Base-by-base conservation (phyloP, 345 rosid genomes). In the Mercurialis annua region DNA sequence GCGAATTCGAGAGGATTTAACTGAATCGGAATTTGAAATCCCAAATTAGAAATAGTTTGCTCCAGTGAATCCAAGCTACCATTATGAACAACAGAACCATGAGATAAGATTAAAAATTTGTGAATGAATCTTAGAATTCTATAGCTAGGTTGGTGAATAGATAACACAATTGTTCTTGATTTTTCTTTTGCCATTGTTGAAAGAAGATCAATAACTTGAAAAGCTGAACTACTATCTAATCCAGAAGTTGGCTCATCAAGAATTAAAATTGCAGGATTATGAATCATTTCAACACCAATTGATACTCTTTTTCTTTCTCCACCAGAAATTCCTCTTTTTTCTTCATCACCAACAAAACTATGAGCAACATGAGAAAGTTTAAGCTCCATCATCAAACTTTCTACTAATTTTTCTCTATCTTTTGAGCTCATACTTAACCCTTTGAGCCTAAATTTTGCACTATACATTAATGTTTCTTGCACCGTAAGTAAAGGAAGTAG, bases 401-500 rank as follows among this genome's bases (percentile, higher is more conserved):
- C 90, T 1, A 92, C 96, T 70, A 87, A 81, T 52, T 84, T 84
- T 71, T 84, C 86, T 70, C 69, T 87, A 66, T 84, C 88, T 59
- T 58, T 79, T 0, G 67, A 59, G 27, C 78, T 84, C 62, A 77
- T 66, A 5, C n/a, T n/a, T n/a, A n/a, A n/a, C n/a, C 75, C 86
- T 56, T 80, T 82, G 61, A 93, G 86, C 70, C 85, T 82, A 72
- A 93, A 93, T 71, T 82, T 81, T 21, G 97, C 98, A 60, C 88
- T 81, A 33, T 73, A 88, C 89, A 85, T 84, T 40, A 93, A 73
- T 30, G 98, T 87, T 71, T 93, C 98, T 64, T 80, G 88, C 18
- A 93, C 97, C 0, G 96, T 88, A 20, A 93, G 90, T 33, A 90
- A 78, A 69, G 97, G 97, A 34, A 90, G 81, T 21, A 93, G 68